phyloP scores from a whole-genome alignment of 2,329 filamentous ascomycete species.

The Beauveria rudraprayagi region DNA sequence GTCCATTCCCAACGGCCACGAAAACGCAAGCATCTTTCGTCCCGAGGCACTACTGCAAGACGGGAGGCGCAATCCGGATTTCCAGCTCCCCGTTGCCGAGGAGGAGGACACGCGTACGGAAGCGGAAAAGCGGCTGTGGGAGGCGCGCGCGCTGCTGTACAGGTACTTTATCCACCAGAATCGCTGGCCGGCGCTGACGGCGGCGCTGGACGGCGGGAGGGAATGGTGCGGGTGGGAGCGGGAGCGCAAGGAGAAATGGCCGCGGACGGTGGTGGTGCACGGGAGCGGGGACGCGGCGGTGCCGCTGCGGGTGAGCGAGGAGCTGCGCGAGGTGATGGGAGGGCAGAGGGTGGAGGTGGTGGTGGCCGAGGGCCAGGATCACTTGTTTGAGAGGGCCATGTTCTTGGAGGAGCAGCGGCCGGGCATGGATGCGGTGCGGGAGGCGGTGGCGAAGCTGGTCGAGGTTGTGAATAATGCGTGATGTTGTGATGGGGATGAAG shows the following conservation, averaged over 20 bases:
- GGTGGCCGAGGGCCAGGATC: slow-evolving; percentile 19
- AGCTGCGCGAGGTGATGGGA: slow-evolving; percentile 21
- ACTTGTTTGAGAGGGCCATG: slow-evolving; percentile 22
- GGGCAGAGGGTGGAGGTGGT: slow-evolving; percentile 20
- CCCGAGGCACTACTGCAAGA: slow-evolving; percentile 20
- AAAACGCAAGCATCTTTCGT: slow-evolving; percentile 18
- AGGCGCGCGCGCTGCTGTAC: slow-evolving; percentile 21
- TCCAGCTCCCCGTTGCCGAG: slow-evolving; percentile 11
- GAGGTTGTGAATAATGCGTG: slow-evolving; percentile 12
- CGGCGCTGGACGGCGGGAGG: slow-evolving; percentile 24
- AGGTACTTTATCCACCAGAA: slow-evolving; percentile 28
- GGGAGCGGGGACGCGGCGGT: slow-evolving; percentile 24
- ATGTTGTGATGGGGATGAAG: not conserved
- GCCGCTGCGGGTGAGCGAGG: slow-evolving; percentile 20
- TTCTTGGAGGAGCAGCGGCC: slow-evolving; percentile 23
- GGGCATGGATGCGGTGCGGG: slow-evolving; percentile 21
- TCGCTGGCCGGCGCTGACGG: slow-evolving; percentile 20
- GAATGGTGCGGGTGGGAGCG: slow-evolving; percentile 18
- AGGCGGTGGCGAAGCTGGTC: slow-evolving; percentile 19
- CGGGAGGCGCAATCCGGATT: slow-evolving; percentile 20
- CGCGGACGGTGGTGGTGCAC: slow-evolving; percentile 27
- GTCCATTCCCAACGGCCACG: slow-evolving; percentile 2
- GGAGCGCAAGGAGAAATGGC: slow-evolving; percentile 21
- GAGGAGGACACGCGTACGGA: not conserved
- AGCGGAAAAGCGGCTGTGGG: not conserved